Percentiles rank a stretch among this genome's conserved stretches.
Conservation (phyloP, 2,329 filamentous ascomycete species). For the Lachnum nothofagi region DNA sequence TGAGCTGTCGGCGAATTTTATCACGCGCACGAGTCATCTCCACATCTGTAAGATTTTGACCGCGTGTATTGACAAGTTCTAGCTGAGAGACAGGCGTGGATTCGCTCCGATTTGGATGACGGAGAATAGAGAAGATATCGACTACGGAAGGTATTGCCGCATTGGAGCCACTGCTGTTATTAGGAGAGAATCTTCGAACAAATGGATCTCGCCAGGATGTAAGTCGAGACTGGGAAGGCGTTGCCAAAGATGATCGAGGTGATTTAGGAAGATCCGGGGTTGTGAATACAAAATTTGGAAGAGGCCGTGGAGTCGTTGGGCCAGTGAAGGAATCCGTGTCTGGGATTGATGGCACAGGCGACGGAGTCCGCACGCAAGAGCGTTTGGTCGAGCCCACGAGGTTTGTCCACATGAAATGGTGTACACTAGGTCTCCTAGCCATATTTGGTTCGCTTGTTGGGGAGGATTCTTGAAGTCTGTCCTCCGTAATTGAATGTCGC, state of each 20-base stretch:
- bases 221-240: slow-evolving; percentile 12
- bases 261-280: background rate
- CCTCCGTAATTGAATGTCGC: slow-evolving; percentile 11
- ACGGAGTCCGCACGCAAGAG: slow-evolving; percentile 8
- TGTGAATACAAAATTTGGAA: background rate
- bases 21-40: slow-evolving; percentile 41
- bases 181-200: slow-evolving; percentile 18
- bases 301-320: slow-evolving; percentile 10
- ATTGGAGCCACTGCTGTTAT: slow-evolving; percentile 7
- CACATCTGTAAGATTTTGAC: slow-evolving; percentile 30
- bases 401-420: slow-evolving; percentile 30
- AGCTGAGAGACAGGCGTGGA: slow-evolving; percentile 18
- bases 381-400: slow-evolving; percentile 18
- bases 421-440: slow-evolving; percentile 12
- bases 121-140: slow-evolving; percentile 23
- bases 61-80: slow-evolving; percentile 26
- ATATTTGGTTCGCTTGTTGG: slow-evolving; percentile 18
- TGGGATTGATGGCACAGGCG: slow-evolving; percentile 16
- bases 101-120: slow-evolving; percentile 14
- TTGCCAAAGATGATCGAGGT: slow-evolving; percentile 4
- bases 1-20: slow-evolving; percentile 62
- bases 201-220: slow-evolving; percentile 22
- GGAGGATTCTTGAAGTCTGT: slow-evolving; percentile 13
- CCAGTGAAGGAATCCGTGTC: slow-evolving; percentile 22
- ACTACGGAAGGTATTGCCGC: slow-evolving; percentile 16